These are phyloP conservation scores for Prunus campanulata DNA, from an alignment of 306 rosid genomes.

Conservation along the genomic window DNA sequence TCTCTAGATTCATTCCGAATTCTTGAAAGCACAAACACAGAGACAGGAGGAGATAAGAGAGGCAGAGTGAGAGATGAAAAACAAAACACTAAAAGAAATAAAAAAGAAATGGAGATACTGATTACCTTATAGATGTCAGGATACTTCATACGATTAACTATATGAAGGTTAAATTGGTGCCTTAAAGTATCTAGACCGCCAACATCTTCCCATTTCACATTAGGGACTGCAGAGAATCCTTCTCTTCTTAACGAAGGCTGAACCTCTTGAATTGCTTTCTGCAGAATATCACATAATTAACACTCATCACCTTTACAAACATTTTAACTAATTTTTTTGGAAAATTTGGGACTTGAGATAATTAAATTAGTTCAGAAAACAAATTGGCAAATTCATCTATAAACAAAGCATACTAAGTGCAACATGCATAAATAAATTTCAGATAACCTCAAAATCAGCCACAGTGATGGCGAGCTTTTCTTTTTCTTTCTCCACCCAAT, in stretches of 20 bases:
- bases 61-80: no score
- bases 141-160: conserved; percentile 54
- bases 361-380: no score
- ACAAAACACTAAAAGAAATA: no score
- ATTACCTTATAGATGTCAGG: conserved; percentile 64
- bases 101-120: background rate
- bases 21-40: conserved; percentile 29
- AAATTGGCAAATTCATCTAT: no score
- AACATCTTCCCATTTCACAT: conserved; percentile 82
- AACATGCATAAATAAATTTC: background rate
- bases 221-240: conserved; percentile 67
- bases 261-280: conserved; percentile 57
- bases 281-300: conserved; percentile 11
- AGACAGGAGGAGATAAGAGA: no score
- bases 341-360: no score
- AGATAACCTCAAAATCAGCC: conserved; percentile 64
- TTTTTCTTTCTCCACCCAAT: conserved; percentile 53
- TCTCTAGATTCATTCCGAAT: conserved; percentile 55
- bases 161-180: conserved; percentile 46
- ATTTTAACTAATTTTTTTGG: no score
- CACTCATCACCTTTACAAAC: background rate
- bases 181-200: conserved; percentile 71
- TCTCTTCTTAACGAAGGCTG: conserved; percentile 77
- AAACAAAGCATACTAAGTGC: background rate
- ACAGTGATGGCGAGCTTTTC: conserved; percentile 50